Evolutionary conservation across 768 basidiomycete species (phyloP), one percentile per base, ranked within the genome.

Genomic region (Boletus coccyginus): DNA sequence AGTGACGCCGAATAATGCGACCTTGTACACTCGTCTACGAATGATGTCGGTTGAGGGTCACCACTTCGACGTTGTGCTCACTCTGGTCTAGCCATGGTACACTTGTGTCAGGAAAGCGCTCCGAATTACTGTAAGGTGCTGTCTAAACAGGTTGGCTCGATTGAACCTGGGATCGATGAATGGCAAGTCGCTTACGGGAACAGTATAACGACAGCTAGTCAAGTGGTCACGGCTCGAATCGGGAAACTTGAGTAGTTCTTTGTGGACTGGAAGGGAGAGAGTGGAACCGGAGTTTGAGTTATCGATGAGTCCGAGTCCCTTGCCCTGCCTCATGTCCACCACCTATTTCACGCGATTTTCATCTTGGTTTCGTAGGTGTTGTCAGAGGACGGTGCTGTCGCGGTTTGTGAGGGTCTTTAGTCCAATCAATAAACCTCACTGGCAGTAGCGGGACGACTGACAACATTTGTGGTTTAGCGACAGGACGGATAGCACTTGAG

Each of bases 1-100:
- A 13, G 60, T 66, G 53, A 63, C 61, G 40, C 70, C 70, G 36
- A 73, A 63, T 12, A 70, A 27, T 21, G 57, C 61, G 17, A 73
- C 56, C n/a, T 64, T 63, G 60, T 63, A 64, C 16, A 57, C 43
- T 43, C 56, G 64, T 33, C 66, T 67, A 53, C 21, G 24, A 35
- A 46, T 38, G 36, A 45, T 19, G 53, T 69, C 31, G 43, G 51
- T 32, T 12, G 27, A 51, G 35, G 16, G 29, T 42, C 7, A 35
- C 14, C 19, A 32, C 32, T 43, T 55, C n/a, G 21, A 43, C 35
- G 21, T 21, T 36, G 19, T 48, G 46, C 66, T 66, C 50, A 67
- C 66, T 58, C 56, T 57, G 35, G 9, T 33, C 48, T 38, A 21
- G 38, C 16, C 58, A 66, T 68, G 14, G 33, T 41, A 4, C 16